Conservation (phyloP, 2,329 filamentous ascomycete species). For the Monosporascus sp. region DNA sequence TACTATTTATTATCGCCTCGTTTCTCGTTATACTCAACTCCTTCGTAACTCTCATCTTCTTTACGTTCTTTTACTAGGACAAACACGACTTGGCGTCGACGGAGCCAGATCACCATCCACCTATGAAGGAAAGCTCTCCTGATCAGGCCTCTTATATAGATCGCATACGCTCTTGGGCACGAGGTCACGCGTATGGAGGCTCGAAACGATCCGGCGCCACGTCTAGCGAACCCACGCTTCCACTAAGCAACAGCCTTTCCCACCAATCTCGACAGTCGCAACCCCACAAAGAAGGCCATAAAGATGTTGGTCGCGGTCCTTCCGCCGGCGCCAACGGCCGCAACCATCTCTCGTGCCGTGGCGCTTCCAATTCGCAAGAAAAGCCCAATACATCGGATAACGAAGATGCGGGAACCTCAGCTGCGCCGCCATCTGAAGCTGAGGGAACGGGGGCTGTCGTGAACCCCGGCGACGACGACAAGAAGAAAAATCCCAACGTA, state of each 20-base stretch:
- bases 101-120: slow-evolving; percentile 32
- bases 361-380: slow-evolving; percentile 18
- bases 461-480: slow-evolving; percentile 26
- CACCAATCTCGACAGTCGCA: slow-evolving; percentile 16
- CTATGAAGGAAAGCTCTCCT: slow-evolving; percentile 59
- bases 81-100: slow-evolving; percentile 26
- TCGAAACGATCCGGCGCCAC: slow-evolving; percentile 33
- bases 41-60: neutral
- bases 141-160: slow-evolving; percentile 46
- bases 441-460: slow-evolving; percentile 54
- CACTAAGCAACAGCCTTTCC: slow-evolving; percentile 30
- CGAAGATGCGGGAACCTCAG: slow-evolving; percentile 29
- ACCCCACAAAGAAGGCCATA: slow-evolving; percentile 9
- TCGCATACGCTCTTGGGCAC: slow-evolving; percentile 52
- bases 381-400: slow-evolving; percentile 16
- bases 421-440: slow-evolving; percentile 38
- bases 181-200: slow-evolving; percentile 51
- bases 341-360: slow-evolving; percentile 15
- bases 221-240: slow-evolving; percentile 34
- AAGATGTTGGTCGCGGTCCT: slow-evolving; percentile 15
- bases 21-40: neutral
- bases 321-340: slow-evolving; percentile 12
- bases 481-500: slow-evolving; percentile 26
- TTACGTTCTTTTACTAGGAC: slow-evolving; percentile 12
- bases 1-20: too few species aligned